Conservation (phyloP, 805 yeast genomes). For the Metschnikowia peoriensis region DNA sequence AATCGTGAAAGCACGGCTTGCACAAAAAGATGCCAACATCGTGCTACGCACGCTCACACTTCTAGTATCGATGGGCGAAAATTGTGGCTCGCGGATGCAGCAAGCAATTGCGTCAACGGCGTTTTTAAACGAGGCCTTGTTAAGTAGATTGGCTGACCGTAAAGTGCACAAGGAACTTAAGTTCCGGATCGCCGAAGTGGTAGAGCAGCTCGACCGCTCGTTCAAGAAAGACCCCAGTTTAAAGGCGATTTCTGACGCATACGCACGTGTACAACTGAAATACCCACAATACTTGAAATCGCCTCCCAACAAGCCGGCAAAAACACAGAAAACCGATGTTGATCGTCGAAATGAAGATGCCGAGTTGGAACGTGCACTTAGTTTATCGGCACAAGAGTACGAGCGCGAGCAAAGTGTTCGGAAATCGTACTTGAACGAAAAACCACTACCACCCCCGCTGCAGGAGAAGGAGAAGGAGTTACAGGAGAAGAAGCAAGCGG, state of each 20-base stretch:
- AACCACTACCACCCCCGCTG: conserved; percentile 36
- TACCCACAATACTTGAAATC: conserved; percentile 31
- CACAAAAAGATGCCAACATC: conserved; percentile 39
- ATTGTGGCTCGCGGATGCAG: conserved; percentile 45
- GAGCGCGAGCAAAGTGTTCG: conserved; percentile 37
- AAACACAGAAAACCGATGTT: conserved; percentile 44
- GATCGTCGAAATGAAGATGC: conserved; percentile 67
- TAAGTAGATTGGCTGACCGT: conserved; percentile 49
- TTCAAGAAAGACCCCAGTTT: conserved; percentile 77
- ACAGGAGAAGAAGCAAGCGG: too few species aligned
- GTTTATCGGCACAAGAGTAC: conserved; percentile 66
- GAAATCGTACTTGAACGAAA: conserved; percentile 25
- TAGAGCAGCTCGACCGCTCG: conserved; percentile 61
- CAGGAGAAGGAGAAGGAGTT: background rate
- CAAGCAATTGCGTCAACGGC: conserved; percentile 42
- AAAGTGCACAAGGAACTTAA: conserved; percentile 68
- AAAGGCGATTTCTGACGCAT: conserved; percentile 63
- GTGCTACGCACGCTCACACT: conserved; percentile 37
- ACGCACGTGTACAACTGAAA: conserved; percentile 43
- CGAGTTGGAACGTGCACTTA: conserved; percentile 73
- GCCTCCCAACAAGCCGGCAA: conserved; percentile 58
- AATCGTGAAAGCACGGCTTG: conserved; percentile 24
- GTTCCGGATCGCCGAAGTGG: conserved; percentile 59
- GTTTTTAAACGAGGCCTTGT: conserved; percentile 33
- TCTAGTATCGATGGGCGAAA: conserved; percentile 40